Percentiles rank a stretch among this genome's conserved stretches.
Conservation (phyloP, 73 alveolate genomes). For the Tetrahymena malaccensis region DNA sequence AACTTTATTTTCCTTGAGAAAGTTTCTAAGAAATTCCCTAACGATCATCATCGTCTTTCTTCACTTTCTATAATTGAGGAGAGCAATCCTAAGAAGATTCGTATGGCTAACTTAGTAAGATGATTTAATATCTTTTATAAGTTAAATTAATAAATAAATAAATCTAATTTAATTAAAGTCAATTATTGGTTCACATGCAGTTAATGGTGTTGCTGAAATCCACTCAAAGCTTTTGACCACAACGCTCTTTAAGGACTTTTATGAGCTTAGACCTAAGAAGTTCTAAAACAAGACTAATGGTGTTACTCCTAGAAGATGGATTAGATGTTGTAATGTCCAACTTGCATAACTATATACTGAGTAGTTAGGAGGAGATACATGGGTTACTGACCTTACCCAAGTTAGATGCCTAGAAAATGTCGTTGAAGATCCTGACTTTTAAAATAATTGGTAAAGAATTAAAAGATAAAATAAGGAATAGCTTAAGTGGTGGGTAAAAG, state of each 20-base stretch:
- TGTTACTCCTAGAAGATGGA: slow-evolving; percentile 98
- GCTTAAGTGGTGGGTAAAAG: slow-evolving; percentile 74
- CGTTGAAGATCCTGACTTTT: slow-evolving; percentile 48
- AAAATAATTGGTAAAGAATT: slow-evolving; percentile 54
- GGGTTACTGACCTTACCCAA: slow-evolving; percentile 65
- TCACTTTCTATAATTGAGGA: slow-evolving; percentile 58
- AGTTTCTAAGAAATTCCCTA: slow-evolving; percentile 39
- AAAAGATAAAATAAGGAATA: slow-evolving; percentile 71
- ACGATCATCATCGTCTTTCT: slow-evolving; percentile 36
- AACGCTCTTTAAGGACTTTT: slow-evolving; percentile 52
- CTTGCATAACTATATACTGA: slow-evolving; percentile 79
- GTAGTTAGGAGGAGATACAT: slow-evolving; percentile 52
- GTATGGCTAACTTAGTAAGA: slow-evolving; percentile 77
- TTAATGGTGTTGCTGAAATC: slow-evolving; percentile 88
- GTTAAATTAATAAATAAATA: not conserved
- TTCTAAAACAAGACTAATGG: slow-evolving; percentile 86
- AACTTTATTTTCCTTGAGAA: slow-evolving; percentile 64
- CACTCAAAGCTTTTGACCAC: slow-evolving; percentile 73
- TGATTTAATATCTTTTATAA: not conserved
- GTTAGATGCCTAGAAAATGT: slow-evolving; percentile 44
- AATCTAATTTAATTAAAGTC: not conserved
- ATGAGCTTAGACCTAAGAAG: slow-evolving; percentile 56
- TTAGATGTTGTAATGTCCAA: slow-evolving; percentile 95
- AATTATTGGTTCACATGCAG: slow-evolving; percentile 62
- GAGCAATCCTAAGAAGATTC: slow-evolving; percentile 65